These are phyloP conservation scores for Clavispora phyllophila DNA, from an alignment of 805 yeast species.

Conservation along the genomic window DNA sequence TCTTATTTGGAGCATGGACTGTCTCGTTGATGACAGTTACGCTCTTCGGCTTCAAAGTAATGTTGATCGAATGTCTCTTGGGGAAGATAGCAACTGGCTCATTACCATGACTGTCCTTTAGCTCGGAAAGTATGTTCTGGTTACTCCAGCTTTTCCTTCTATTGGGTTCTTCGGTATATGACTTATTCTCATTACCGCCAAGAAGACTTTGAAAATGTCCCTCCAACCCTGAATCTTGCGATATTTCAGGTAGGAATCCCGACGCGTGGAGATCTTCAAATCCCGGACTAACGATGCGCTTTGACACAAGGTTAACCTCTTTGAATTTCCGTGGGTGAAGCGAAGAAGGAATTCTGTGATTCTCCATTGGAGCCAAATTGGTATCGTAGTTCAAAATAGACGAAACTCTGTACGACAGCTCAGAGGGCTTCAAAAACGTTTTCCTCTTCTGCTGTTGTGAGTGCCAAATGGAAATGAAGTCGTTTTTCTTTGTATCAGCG, in stretches of 20 bases:
- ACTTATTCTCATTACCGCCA: neutral
- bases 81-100: slow-evolving; percentile 14
- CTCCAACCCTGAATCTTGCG: slow-evolving; percentile 46
- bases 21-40: neutral
- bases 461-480: slow-evolving; percentile 40
- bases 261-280: slow-evolving; percentile 38
- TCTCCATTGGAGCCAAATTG: slow-evolving; percentile 8
- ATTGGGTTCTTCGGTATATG: neutral
- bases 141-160: slow-evolving; percentile 22
- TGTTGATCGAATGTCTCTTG: slow-evolving; percentile 1
- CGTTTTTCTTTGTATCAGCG: slow-evolving; percentile 21
- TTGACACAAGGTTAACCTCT: slow-evolving; percentile 39
- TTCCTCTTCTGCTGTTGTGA: slow-evolving; percentile 26
- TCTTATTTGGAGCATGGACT: neutral
- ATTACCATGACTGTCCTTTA: slow-evolving; percentile 12
- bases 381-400: slow-evolving; percentile 12
- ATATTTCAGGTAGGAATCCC: slow-evolving; percentile 42
- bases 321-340: slow-evolving; percentile 29
- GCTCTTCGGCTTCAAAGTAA: slow-evolving; percentile 4
- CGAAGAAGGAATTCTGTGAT: slow-evolving; percentile 22
- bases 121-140: slow-evolving; percentile 23
- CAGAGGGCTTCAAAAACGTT: slow-evolving; percentile 3
- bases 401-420: slow-evolving; percentile 11
- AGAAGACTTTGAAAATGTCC: slow-evolving; percentile 36
- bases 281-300: slow-evolving; percentile 40